Conservation (phyloP, 1,139 yeast genomes). For the Geotrichum histeridarum region DNA sequence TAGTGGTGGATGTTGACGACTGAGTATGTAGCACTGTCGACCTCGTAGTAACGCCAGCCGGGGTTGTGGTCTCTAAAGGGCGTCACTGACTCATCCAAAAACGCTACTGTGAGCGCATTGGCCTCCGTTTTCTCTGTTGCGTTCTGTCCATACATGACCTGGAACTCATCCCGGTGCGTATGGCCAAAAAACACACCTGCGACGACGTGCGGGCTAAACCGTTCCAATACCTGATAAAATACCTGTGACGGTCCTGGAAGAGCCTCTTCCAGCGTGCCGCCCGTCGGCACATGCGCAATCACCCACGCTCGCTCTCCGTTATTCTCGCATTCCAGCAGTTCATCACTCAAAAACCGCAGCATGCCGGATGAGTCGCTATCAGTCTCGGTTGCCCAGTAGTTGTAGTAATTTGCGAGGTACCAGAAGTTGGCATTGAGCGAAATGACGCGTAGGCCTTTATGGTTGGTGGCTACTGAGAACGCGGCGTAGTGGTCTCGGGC, state of each 20-base stretch:
- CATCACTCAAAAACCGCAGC: conserved; percentile 56
- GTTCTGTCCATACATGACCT: conserved; percentile 47
- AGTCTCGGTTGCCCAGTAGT: conserved; percentile 50
- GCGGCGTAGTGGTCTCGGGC: conserved; percentile 54
- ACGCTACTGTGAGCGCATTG: conserved; percentile 48
- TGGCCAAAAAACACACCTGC: conserved; percentile 69
- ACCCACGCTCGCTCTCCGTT: conserved; percentile 64
- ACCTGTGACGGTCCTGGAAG: conserved; percentile 59
- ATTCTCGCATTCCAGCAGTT: conserved; percentile 53
- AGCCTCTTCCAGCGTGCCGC: conserved; percentile 46
- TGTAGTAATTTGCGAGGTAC: conserved; percentile 60
- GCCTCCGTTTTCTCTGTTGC: conserved; percentile 39
- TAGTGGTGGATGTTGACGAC: conserved; percentile 56
- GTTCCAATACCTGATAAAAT: conserved; percentile 53
- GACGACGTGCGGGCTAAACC: conserved; percentile 66
- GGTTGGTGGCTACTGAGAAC: conserved; percentile 51
- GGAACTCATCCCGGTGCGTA: conserved; percentile 66
- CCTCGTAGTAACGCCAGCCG: conserved; percentile 66
- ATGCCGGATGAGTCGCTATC: conserved; percentile 62
- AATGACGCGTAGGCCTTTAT: conserved; percentile 53
- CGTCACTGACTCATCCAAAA: conserved; percentile 59
- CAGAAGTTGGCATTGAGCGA: conserved; percentile 64
- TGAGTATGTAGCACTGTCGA: conserved; percentile 57
- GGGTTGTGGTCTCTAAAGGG: conserved; percentile 52
- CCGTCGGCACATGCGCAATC: conserved; percentile 62